Conservation (phyloP, 2,329 filamentous ascomycete species). For the Fusarium sacchari region DNA sequence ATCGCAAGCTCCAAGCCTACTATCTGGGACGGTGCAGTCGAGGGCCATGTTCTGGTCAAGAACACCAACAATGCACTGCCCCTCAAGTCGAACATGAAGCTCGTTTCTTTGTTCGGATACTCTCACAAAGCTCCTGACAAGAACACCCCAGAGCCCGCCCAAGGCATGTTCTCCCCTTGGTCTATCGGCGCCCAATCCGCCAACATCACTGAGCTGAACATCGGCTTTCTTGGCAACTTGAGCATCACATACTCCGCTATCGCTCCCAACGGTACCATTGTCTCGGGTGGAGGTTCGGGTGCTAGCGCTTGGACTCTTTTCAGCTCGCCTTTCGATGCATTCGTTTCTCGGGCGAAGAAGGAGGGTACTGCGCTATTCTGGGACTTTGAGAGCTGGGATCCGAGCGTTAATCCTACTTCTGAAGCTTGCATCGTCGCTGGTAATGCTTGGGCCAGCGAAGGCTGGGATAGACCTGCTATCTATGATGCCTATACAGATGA, state of each 20-base stretch:
- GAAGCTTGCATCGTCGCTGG: slow-evolving; percentile 84
- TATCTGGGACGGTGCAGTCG: neutral
- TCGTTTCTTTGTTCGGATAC: slow-evolving; percentile 14
- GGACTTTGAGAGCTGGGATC: slow-evolving; percentile 15
- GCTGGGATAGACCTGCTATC: slow-evolving; percentile 72
- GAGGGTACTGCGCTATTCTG: neutral
- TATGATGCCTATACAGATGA: slow-evolving; percentile 74
- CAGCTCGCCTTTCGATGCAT: slow-evolving; percentile 2
- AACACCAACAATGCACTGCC: slow-evolving; percentile 1
- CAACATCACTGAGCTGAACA: slow-evolving; percentile 6
- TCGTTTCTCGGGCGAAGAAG: neutral
- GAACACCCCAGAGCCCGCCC: neutral
- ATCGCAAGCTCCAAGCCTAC: slow-evolving; percentile 1
- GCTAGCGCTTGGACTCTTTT: neutral
- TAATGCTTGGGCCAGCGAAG: slow-evolving; percentile 82
- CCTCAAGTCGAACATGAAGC: neutral
- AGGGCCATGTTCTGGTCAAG: slow-evolving; percentile 18
- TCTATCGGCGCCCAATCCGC: neutral
- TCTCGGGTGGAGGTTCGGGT: slow-evolving; percentile 11
- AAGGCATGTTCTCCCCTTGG: neutral
- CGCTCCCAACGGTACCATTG: neutral
- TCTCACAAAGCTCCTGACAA: slow-evolving; percentile 2
- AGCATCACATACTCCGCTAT: slow-evolving; percentile 4
- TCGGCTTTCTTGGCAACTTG: neutral
- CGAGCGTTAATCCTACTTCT: neutral